Evolutionary conservation across 108 stramenopile genomes (phyloP).

Genomic region (Aurantiochytrium sp.): DNA sequence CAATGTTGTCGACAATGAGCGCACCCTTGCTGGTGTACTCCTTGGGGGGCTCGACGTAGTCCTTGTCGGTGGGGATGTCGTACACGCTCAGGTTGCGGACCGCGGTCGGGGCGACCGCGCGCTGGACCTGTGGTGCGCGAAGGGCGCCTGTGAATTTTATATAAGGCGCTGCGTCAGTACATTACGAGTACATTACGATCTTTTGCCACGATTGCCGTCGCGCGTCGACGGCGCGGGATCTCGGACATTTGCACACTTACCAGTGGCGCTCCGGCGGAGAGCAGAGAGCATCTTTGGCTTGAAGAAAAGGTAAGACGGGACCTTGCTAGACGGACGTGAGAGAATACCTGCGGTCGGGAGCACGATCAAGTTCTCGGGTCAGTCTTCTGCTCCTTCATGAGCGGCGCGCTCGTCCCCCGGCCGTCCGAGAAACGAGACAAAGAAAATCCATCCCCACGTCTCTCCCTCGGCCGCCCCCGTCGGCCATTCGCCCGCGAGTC

Average conservation of each 20-base stretch:
- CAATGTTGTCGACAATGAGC: slow-evolving; percentile 79
- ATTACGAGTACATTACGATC: neutral
- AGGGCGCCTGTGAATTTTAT: neutral
- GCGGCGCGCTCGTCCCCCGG: no score
- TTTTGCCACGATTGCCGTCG: neutral
- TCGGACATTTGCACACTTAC: neutral
- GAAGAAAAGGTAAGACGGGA: neutral
- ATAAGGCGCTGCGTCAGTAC: neutral
- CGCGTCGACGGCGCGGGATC: no score
- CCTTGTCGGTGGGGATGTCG: slow-evolving; percentile 19
- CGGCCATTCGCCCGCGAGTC: no score
- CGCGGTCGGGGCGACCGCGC: neutral
- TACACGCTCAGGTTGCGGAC: neutral
- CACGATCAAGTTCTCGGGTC: no score
- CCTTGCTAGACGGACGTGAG: no score
- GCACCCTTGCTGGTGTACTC: slow-evolving; percentile 28
- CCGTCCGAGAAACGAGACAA: no score
- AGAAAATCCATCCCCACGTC: no score
- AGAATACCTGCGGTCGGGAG: no score
- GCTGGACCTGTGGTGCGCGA: neutral
- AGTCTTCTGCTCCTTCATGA: no score
- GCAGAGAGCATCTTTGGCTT: slow-evolving; percentile 18
- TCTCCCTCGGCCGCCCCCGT: no score
- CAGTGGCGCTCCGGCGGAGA: neutral
- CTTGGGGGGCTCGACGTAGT: slow-evolving; percentile 30